Percentiles rank a stretch among this genome's conserved stretches.
These are phyloP conservation scores for Westerdykella aurantiaca DNA, from an alignment of 2,329 filamentous ascomycete genomes.

Conservation along the genomic window DNA sequence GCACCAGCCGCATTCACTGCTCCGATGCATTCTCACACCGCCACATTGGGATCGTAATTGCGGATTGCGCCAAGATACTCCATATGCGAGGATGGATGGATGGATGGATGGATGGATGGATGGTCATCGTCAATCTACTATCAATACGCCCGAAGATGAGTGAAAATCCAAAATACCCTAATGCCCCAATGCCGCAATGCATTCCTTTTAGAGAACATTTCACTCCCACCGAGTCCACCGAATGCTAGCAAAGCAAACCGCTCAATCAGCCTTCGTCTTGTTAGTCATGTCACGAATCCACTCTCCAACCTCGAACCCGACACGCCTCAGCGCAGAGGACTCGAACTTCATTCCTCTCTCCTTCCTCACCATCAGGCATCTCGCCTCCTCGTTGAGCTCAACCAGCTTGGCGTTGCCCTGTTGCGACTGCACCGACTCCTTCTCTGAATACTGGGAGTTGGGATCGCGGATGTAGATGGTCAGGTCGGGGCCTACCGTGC, in stretches of 20 bases:
- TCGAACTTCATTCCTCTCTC: conserved; percentile 33
- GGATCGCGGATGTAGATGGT: conserved; percentile 58
- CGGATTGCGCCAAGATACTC: too few species aligned
- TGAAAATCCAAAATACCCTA: too few species aligned
- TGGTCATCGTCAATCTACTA: too few species aligned
- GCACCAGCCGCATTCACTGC: not conserved
- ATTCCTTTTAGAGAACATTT: too few species aligned
- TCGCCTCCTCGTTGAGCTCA: conserved; percentile 39
- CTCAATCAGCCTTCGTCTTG: not conserved
- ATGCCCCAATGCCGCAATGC: too few species aligned
- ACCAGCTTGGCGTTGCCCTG: conserved; percentile 34
- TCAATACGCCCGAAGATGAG: too few species aligned
- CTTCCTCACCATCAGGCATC: conserved; percentile 36
- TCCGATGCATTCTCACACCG: too few species aligned
- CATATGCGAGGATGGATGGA: too few species aligned
- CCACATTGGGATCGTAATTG: too few species aligned
- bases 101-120: too few species aligned
- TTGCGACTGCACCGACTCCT: conserved; percentile 11
- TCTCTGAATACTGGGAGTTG: conserved; percentile 24
- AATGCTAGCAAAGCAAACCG: too few species aligned
- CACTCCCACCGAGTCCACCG: too few species aligned
- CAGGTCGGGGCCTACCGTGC: conserved; percentile 74
- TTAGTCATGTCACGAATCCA: conserved; percentile 51
- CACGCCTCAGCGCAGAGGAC: conserved; percentile 56
- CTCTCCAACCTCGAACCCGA: conserved; percentile 85